phyloP scores from a whole-genome alignment of 352 stramenopile genomes.

The Phytophthora boehmeriae region DNA sequence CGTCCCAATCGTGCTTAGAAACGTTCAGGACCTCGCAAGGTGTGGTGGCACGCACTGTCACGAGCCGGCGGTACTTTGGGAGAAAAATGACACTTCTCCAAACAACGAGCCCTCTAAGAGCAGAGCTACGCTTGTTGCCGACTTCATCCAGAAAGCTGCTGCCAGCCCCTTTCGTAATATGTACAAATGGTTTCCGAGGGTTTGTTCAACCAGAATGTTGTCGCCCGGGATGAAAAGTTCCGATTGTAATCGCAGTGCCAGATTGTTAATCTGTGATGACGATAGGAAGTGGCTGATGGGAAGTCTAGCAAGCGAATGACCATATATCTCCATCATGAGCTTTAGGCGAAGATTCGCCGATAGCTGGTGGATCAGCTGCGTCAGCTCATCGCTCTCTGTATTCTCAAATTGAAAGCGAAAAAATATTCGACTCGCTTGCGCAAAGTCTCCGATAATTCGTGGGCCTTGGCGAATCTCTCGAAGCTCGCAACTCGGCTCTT shows the following conservation, averaged over 20 bases:
- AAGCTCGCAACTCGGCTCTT: slow-evolving; percentile 56
- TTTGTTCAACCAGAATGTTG: slow-evolving; percentile 11
- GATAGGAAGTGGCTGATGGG: slow-evolving; percentile 47
- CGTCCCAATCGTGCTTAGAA: slow-evolving; percentile 53
- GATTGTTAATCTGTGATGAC: slow-evolving; percentile 39
- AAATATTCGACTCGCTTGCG: slow-evolving; percentile 55
- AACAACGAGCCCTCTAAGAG: slow-evolving; percentile 60
- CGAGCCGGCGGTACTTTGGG: slow-evolving; percentile 48
- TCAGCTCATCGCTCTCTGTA: slow-evolving; percentile 54
- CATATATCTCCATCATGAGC: slow-evolving; percentile 67
- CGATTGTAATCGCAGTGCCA: slow-evolving; percentile 48
- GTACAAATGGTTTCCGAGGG: slow-evolving; percentile 40
- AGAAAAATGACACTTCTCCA: slow-evolving; percentile 64
- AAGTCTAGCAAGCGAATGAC: slow-evolving; percentile 39
- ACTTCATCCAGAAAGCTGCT: slow-evolving; percentile 51
- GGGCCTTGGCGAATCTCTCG: slow-evolving; percentile 58
- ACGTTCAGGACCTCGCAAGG: slow-evolving; percentile 63
- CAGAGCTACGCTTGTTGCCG: slow-evolving; percentile 45
- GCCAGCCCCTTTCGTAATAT: slow-evolving; percentile 57
- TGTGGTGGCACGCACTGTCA: slow-evolving; percentile 55
- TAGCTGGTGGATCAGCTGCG: slow-evolving; percentile 57
- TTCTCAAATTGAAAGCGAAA: slow-evolving; percentile 60
- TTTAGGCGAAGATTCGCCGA: slow-evolving; percentile 53
- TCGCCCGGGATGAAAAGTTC: slow-evolving; percentile 50
- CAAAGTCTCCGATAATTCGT: slow-evolving; percentile 48